These are phyloP conservation scores for Vanrija humicola DNA, from an alignment of 1,284 basidiomycete genomes.

Conservation along the genomic window DNA sequence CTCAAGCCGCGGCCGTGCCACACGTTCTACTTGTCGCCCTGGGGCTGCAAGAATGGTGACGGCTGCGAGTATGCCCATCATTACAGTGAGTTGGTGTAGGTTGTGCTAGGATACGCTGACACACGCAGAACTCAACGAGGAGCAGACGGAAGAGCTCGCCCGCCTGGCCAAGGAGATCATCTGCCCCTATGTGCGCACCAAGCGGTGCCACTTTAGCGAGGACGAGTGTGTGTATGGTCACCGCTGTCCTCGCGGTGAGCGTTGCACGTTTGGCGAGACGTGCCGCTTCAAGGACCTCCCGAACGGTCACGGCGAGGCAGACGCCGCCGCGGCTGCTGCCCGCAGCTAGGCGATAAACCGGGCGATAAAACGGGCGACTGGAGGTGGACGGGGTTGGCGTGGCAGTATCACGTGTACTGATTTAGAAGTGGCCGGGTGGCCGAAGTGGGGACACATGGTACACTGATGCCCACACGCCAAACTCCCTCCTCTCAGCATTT, in stretches of 20 bases:
- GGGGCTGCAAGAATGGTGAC: constrained; percentile 36
- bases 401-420: too few species aligned
- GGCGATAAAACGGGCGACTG: neutral
- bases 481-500: neutral
- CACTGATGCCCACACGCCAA: neutral
- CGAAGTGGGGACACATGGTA: too few species aligned
- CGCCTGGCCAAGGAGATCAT: constrained; percentile 40
- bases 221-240: constrained; percentile 43
- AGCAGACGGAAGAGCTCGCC: constrained; percentile 33
- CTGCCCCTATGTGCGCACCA: constrained; percentile 33
- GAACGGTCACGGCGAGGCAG: constrained; percentile 33
- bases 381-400: too few species aligned
- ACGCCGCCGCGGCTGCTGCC: neutral
- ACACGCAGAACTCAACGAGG: constrained; percentile 27
- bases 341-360: neutral
- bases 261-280: constrained; percentile 37
- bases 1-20: constrained; percentile 22
- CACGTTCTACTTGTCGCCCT: constrained; percentile 21
- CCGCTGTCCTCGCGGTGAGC: constrained; percentile 28
- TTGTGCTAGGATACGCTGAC: neutral
- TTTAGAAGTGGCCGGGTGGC: too few species aligned
- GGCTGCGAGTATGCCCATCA: constrained; percentile 41
- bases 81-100: constrained; percentile 10
- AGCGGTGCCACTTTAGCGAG: constrained; percentile 36
- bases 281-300: constrained; percentile 35